phyloP scores from a whole-genome alignment of 2,329 filamentous ascomycete genomes.

The Xylaria sp. region DNA sequence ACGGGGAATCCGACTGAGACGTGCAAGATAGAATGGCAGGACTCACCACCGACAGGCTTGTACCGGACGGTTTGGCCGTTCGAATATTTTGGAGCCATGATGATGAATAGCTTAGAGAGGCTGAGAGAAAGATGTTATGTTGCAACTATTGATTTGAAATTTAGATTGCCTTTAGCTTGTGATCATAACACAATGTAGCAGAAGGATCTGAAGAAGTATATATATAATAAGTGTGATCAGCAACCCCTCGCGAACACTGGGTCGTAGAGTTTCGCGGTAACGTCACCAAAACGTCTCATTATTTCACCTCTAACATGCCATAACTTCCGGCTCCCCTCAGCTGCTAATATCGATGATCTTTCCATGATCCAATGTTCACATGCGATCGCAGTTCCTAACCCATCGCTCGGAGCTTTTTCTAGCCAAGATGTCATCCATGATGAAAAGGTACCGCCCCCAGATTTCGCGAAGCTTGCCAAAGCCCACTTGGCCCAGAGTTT shows the following conservation, averaged over 20 bases:
- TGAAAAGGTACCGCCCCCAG: slow-evolving; percentile 8
- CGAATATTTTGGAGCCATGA: slow-evolving; percentile 43
- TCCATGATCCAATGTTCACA: slow-evolving; percentile 29
- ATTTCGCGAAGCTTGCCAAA: not conserved
- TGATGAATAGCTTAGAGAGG: slow-evolving; percentile 1
- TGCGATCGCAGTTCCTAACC: not conserved
- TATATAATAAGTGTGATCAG: not conserved
- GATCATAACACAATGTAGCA: not conserved
- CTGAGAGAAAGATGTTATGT: not conserved
- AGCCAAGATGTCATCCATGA: slow-evolving; percentile 7
- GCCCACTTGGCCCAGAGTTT: not conserved
- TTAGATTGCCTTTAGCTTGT: not conserved
- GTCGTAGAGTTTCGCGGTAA: slow-evolving; percentile 20
- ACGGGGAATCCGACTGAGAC: not conserved
- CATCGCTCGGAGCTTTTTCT: not conserved
- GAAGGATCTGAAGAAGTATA: not conserved
- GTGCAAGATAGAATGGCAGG: not conserved
- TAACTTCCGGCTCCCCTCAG: not conserved
- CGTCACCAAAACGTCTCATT: slow-evolving; percentile 26
- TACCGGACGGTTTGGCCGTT: slow-evolving; percentile 43
- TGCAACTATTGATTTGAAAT: not conserved
- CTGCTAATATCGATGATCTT: not conserved
- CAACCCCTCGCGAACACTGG: slow-evolving; percentile 4
- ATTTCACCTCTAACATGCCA: slow-evolving; percentile 1
- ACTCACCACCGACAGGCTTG: slow-evolving; percentile 44